Conservation (phyloP, 352 stramenopile genomes). For the Phytophthora foliorum region DNA sequence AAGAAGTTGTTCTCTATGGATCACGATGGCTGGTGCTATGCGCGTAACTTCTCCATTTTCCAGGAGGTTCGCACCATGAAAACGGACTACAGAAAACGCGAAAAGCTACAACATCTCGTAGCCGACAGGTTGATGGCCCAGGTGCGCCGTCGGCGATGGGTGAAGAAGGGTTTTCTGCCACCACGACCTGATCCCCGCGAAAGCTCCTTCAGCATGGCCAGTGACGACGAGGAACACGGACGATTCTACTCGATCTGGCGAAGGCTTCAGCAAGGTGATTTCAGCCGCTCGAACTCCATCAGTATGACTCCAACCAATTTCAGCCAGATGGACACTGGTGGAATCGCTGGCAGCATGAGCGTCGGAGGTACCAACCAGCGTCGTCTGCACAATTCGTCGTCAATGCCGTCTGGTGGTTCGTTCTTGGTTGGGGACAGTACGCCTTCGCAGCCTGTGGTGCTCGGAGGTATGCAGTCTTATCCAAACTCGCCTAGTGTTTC, state of each 20-base stretch:
- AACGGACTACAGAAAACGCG: conserved; percentile 79
- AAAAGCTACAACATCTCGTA: conserved; percentile 89
- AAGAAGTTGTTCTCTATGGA: conserved; percentile 90
- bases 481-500: conserved; percentile 72
- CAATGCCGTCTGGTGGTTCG: conserved; percentile 45
- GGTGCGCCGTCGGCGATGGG: conserved; percentile 82
- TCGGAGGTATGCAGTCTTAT: conserved; percentile 58
- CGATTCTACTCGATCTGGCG: conserved; percentile 78
- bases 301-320: conserved; percentile 53
- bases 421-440: conserved; percentile 47
- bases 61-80: conserved; percentile 85
- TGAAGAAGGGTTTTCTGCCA: conserved; percentile 68
- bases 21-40: conserved; percentile 89
- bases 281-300: conserved; percentile 79
- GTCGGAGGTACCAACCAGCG: conserved; percentile 33
- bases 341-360: conserved; percentile 34
- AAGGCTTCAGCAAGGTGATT: conserved; percentile 68
- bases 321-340: conserved; percentile 44
- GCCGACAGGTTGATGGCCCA: conserved; percentile 87
- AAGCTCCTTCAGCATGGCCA: conserved; percentile 65
- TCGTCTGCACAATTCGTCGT: conserved; percentile 39
- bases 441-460: conserved; percentile 50
- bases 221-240: conserved; percentile 75
- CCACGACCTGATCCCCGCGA: conserved; percentile 46
- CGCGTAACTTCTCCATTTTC: conserved; percentile 90